A percentile compares a stretch with the other conserved stretches of the same genome.
Evolutionary conservation across 352 stramenopile genomes (phyloP).

Genomic region (Globisporangium acanthophoron): DNA sequence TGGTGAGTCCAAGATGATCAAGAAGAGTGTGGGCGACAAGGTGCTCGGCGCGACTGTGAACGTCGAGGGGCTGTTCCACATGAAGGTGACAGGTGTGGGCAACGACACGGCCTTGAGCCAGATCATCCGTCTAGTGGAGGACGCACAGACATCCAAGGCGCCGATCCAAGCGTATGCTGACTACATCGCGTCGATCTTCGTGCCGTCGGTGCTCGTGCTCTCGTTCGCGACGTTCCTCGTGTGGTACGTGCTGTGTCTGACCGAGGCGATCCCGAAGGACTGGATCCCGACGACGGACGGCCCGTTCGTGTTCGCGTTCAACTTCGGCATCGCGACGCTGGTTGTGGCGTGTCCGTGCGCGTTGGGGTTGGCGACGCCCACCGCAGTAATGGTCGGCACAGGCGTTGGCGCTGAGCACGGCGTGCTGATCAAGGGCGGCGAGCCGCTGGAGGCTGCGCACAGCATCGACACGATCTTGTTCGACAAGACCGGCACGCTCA

Average conservation of each 20-base stretch:
- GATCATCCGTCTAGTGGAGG: constrained; percentile 98
- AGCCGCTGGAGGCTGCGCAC: constrained; percentile 89
- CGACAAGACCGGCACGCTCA: constrained; percentile 99
- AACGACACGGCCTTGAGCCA: constrained; percentile 94
- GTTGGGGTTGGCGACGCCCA: constrained; percentile 97
- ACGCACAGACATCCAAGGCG: constrained; percentile 96
- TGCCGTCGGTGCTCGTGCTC: constrained; percentile 91
- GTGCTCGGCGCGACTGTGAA: constrained; percentile 93
- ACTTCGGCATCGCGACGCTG: constrained; percentile 96
- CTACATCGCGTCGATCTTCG: constrained; percentile 94
- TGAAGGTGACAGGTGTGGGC: constrained; percentile 91
- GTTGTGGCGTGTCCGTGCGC: constrained; percentile 99
- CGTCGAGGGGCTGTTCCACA: constrained; percentile 87
- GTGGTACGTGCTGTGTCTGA: constrained; percentile 88
- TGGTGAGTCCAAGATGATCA: constrained; percentile 92
- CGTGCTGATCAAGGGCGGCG: constrained; percentile 98
- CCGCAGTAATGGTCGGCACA: constrained; percentile 98
- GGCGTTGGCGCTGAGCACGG: constrained; percentile 95
- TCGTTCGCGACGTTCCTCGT: constrained; percentile 93
- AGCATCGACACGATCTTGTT: constrained; percentile 96
- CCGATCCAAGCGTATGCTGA: constrained; percentile 98
- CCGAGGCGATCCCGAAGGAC: constrained; percentile 45
- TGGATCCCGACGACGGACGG: constrained; percentile 75
- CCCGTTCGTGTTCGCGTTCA: constrained; percentile 92
- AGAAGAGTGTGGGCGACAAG: constrained; percentile 84